Conservation (phyloP, 192 early-diverging fungal species). For the Coemansia sp. region DNA sequence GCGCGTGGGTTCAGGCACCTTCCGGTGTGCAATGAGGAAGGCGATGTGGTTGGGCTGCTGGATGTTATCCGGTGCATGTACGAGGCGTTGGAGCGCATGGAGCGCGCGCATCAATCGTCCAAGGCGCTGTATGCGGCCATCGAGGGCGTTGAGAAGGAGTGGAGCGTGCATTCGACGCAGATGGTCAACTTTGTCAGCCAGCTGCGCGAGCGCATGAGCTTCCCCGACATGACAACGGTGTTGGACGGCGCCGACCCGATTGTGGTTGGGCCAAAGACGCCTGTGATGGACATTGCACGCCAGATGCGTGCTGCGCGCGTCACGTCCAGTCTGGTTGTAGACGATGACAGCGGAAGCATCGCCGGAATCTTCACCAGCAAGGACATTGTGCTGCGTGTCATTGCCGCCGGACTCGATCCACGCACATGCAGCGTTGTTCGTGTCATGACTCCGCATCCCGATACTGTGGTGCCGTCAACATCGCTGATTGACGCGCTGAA, state of each 20-base stretch:
- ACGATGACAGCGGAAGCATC: conserved; percentile 62
- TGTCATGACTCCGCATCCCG: conserved; percentile 95
- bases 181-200: conserved; percentile 72
- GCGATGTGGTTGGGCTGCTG: conserved; percentile 80
- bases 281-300: conserved; percentile 71
- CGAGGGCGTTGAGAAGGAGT: conserved; percentile 80
- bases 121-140: conserved; percentile 79
- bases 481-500: conserved; percentile 81
- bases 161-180: conserved; percentile 68
- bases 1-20: conserved; percentile 82
- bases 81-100: conserved; percentile 84
- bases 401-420: conserved; percentile 87
- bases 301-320: conserved; percentile 73
- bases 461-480: conserved; percentile 69
- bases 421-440: conserved; percentile 89
- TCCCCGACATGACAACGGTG: conserved; percentile 87
- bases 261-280: conserved; percentile 64
- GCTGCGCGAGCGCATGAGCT: conserved; percentile 83
- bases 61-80: conserved; percentile 87
- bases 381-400: conserved; percentile 85
- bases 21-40: conserved; percentile 84
- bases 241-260: conserved; percentile 67
- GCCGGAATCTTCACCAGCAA: conserved; percentile 94
- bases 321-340: conserved; percentile 76
- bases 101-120: conserved; percentile 79